A percentile compares a stretch with the other conserved stretches of the same genome.
Conservation (phyloP, 345 rosid genomes). For the Stellera chamaejasme region DNA sequence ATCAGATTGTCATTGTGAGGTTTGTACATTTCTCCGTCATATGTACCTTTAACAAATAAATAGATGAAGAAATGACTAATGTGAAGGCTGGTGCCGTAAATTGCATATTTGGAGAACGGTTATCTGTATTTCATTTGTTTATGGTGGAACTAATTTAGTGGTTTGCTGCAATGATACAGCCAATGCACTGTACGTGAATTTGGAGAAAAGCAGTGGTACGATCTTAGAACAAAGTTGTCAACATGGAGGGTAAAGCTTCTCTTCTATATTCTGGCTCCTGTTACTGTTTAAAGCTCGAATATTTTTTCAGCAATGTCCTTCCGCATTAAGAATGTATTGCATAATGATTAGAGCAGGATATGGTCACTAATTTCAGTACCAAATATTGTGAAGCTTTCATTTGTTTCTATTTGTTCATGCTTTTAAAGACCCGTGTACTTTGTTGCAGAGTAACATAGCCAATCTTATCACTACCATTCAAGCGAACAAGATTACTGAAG, state of each 20-base stretch:
- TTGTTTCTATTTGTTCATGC: background rate
- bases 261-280: background rate
- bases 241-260: constrained; percentile 59
- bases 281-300: too few relatives aligned
- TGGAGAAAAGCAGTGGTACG: constrained; percentile 65
- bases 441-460: constrained; percentile 52
- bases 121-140: too few relatives aligned
- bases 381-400: background rate
- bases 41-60: background rate
- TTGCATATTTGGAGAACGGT: constrained; percentile 4
- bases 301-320: too few relatives aligned
- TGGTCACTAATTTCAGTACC: too few relatives aligned
- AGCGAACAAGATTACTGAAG: constrained; percentile 79
- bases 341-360: too few relatives aligned
- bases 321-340: too few relatives aligned
- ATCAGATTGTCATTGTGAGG: constrained; percentile 77
- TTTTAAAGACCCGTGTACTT: background rate
- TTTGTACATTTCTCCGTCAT: constrained; percentile 9
- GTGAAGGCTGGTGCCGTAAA: background rate
- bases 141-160: too few relatives aligned
- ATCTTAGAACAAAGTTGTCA: constrained; percentile 56
- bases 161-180: constrained; percentile 23
- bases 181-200: constrained; percentile 66
- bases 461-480: constrained; percentile 72
- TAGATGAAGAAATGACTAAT: too few relatives aligned